phyloP scores from a whole-genome alignment of 768 basidiomycete genomes.

The Mycena venus region DNA sequence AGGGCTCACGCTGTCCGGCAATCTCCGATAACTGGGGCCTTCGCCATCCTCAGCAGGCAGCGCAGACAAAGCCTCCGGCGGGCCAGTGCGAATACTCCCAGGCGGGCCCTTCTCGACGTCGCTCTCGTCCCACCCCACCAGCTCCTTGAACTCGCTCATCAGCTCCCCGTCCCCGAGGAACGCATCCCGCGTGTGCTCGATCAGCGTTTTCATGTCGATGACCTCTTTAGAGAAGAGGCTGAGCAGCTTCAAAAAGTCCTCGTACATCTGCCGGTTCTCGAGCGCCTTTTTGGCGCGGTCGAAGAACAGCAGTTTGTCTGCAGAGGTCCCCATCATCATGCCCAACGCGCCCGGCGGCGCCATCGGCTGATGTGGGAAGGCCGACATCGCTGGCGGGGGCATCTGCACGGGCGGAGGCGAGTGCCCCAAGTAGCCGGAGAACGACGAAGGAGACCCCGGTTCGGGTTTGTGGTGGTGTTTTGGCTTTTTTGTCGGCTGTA shows the following conservation, averaged over 20 bases:
- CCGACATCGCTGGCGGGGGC: conserved; percentile 38
- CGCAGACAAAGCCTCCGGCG: conserved; percentile 83
- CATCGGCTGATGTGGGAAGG: conserved; percentile 36
- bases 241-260: conserved; percentile 95
- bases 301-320: conserved; percentile 92
- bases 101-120: conserved; percentile 78
- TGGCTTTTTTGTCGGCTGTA: conserved; percentile 68
- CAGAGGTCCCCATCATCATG: conserved; percentile 48
- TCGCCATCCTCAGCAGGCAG: conserved; percentile 86
- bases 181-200: conserved; percentile 79
- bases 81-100: conserved; percentile 81
- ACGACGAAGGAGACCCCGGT: conserved; percentile 63
- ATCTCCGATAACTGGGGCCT: conserved; percentile 93
- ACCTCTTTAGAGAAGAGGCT: conserved; percentile 93
- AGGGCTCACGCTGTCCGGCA: conserved; percentile 86
- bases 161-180: conserved; percentile 90
- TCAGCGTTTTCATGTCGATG: conserved; percentile 85
- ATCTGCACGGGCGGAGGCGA: conserved; percentile 56
- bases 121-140: conserved; percentile 85
- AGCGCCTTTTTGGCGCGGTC: conserved; percentile 89
- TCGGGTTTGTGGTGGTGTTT: conserved; percentile 76
- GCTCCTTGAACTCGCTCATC: conserved; percentile 85
- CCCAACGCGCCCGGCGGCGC: conserved; percentile 37
- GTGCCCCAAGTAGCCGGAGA: conserved; percentile 59
- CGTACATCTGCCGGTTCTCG: conserved; percentile 83